Conservation (phyloP, 306 rosid genomes). For the Gleditsia sinensis region DNA sequence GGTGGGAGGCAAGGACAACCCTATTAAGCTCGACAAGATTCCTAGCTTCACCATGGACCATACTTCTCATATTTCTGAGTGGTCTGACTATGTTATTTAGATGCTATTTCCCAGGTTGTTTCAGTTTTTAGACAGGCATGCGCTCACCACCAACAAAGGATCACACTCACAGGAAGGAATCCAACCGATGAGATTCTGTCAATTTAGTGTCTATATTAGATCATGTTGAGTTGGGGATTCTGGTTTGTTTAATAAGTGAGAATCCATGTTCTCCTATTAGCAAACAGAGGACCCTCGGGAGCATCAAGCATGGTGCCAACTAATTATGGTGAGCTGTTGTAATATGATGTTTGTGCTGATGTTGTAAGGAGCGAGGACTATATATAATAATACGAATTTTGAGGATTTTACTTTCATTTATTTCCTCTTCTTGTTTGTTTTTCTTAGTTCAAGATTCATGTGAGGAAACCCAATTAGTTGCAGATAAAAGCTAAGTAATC, state of each 20-base stretch:
- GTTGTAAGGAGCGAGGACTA: conserved; percentile 22
- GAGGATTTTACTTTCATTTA: not conserved
- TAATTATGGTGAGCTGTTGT: no score
- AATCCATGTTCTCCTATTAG: conserved; percentile 51
- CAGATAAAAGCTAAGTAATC: not conserved
- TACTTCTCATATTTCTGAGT: conserved; percentile 64
- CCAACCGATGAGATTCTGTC: no score
- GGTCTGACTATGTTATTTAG: conserved; percentile 79
- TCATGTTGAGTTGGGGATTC: conserved; percentile 10
- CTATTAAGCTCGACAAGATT: conserved; percentile 65
- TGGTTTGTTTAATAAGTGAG: conserved; percentile 52
- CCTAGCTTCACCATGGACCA: conserved; percentile 94
- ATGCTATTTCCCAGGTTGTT: no score
- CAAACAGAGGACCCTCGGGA: conserved; percentile 29
- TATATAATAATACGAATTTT: not conserved
- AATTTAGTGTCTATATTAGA: not conserved
- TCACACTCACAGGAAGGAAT: no score
- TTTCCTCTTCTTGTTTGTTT: not conserved
- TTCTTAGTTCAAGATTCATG: not conserved
- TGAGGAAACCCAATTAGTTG: not conserved
- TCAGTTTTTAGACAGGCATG: no score
- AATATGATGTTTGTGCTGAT: no score
- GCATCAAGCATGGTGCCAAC: not conserved
- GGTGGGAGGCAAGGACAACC: conserved; percentile 84
- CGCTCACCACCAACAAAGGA: no score